Evolutionary conservation across 1,139 yeast species (phyloP).

Genomic region (Sugiyamaella xylanicola): DNA sequence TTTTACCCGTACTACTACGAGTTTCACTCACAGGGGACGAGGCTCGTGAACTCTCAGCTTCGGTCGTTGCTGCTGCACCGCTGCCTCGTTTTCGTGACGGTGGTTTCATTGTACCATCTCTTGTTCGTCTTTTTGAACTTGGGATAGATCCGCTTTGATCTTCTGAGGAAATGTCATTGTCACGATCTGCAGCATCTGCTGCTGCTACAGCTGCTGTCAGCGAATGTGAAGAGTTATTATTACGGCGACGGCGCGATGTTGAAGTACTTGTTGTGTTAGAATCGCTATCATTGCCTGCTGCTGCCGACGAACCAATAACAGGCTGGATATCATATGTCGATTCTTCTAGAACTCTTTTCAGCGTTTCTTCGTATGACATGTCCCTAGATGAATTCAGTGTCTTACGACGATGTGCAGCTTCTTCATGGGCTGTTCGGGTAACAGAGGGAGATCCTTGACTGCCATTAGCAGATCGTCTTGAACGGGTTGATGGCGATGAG

Average conservation of each 20-base stretch:
- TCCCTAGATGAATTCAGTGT: constrained; percentile 48
- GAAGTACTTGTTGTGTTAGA: constrained; percentile 6
- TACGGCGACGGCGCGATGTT: constrained; percentile 6
- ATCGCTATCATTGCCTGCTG: constrained; percentile 7
- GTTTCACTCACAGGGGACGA: constrained; percentile 9
- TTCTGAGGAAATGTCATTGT: constrained; percentile 14
- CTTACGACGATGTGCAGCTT: constrained; percentile 31
- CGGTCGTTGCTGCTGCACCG: background rate
- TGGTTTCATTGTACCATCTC: constrained; percentile 7
- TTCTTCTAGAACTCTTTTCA: constrained; percentile 70
- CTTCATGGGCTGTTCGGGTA: constrained; percentile 3
- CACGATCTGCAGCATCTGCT: background rate
- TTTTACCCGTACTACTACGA: background rate
- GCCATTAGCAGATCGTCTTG: constrained; percentile 9
- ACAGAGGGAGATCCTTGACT: constrained; percentile 1
- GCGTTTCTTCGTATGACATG: constrained; percentile 65
- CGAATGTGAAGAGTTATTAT: background rate
- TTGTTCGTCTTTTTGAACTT: constrained; percentile 1
- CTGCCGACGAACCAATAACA: background rate
- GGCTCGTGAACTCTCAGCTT: constrained; percentile 7
- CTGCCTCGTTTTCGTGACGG: background rate
- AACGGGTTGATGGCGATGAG: constrained; percentile 10
- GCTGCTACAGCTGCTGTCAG: background rate
- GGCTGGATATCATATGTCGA: constrained; percentile 55
- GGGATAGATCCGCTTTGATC: constrained; percentile 13